A percentile compares a stretch with the other conserved stretches of the same genome.
Evolutionary conservation across 1,139 yeast genomes (phyloP).

Genomic region (Yamadazyma mexicana): DNA sequence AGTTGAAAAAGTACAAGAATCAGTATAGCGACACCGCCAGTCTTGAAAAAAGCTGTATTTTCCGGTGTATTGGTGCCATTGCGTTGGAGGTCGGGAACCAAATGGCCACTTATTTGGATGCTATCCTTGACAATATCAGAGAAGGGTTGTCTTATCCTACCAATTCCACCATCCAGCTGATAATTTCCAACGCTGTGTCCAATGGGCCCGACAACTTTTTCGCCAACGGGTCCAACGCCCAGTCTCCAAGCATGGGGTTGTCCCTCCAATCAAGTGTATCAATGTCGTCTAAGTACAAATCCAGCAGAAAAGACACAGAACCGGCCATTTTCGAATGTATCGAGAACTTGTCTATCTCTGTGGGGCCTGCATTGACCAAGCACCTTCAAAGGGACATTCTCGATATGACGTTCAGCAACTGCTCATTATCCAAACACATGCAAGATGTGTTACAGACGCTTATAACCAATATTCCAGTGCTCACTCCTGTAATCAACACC

Average conservation of each 20-base stretch:
- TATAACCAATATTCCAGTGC: slow-evolving; percentile 74
- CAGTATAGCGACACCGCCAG: slow-evolving; percentile 42
- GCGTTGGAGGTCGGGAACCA: slow-evolving; percentile 83
- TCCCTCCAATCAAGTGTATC: slow-evolving; percentile 29
- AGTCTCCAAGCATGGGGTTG: slow-evolving; percentile 16
- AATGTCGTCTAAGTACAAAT: slow-evolving; percentile 55
- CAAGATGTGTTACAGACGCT: slow-evolving; percentile 71
- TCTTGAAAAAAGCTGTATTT: slow-evolving; percentile 71
- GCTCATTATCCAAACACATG: slow-evolving; percentile 80
- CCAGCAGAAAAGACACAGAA: slow-evolving; percentile 70
- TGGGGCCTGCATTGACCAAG: slow-evolving; percentile 93
- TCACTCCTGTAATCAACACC: slow-evolving; percentile 70
- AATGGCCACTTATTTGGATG: slow-evolving; percentile 86
- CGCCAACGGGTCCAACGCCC: slow-evolving; percentile 12
- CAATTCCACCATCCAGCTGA: slow-evolving; percentile 41
- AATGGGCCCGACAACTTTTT: slow-evolving; percentile 20
- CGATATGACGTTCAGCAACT: slow-evolving; percentile 71
- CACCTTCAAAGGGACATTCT: slow-evolving; percentile 81
- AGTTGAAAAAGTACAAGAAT: slow-evolving; percentile 65
- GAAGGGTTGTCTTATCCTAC: slow-evolving; percentile 66
- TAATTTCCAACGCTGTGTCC: slow-evolving; percentile 43
- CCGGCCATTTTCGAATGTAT: slow-evolving; percentile 89
- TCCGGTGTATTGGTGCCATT: slow-evolving; percentile 82
- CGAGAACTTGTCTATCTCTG: slow-evolving; percentile 82
- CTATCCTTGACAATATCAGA: slow-evolving; percentile 76